Percentiles rank a stretch among this genome's conserved stretches.
phyloP scores from a whole-genome alignment of 768 basidiomycete species.

The Gymnopilus dilepis region DNA sequence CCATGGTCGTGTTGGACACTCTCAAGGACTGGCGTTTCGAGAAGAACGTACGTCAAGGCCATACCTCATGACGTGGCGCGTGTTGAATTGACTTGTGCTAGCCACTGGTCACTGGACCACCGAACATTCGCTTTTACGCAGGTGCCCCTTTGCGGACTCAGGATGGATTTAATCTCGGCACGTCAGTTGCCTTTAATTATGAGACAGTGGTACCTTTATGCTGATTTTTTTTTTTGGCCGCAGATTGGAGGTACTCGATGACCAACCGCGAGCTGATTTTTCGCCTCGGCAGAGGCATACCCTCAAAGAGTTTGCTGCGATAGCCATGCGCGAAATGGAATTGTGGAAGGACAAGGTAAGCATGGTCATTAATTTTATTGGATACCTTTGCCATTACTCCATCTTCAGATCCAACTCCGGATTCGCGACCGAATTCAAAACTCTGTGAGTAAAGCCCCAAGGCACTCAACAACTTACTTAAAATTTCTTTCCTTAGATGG shows the following conservation, averaged over 20 bases:
- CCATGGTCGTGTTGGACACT: slow-evolving; percentile 84
- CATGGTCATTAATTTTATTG: background rate
- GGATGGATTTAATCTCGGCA: slow-evolving; percentile 91
- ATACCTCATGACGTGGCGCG: too few species aligned
- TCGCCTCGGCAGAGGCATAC: slow-evolving; percentile 89
- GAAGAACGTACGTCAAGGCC: slow-evolving; percentile 70
- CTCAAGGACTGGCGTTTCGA: slow-evolving; percentile 86
- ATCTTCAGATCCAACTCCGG: slow-evolving; percentile 77
- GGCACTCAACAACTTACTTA: background rate
- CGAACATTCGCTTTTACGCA: slow-evolving; percentile 86
- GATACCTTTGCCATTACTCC: background rate
- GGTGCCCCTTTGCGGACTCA: slow-evolving; percentile 88
- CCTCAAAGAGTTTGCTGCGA: slow-evolving; percentile 93
- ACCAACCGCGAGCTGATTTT: slow-evolving; percentile 82
- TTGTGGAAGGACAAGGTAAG: slow-evolving; percentile 90
- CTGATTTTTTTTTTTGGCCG: background rate
- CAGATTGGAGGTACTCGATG: slow-evolving; percentile 85
- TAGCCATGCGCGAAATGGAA: slow-evolving; percentile 95
- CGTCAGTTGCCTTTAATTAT: slow-evolving; percentile 45
- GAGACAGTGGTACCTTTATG: background rate
- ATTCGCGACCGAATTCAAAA: slow-evolving; percentile 91
- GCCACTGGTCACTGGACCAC: slow-evolving; percentile 73
- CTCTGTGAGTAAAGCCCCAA: slow-evolving; percentile 56
- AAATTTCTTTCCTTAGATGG: slow-evolving; percentile 64
- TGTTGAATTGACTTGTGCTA: too few species aligned